phyloP scores from a whole-genome alignment of 129 eudicot genomes.

The Pulicaria dysenterica region DNA sequence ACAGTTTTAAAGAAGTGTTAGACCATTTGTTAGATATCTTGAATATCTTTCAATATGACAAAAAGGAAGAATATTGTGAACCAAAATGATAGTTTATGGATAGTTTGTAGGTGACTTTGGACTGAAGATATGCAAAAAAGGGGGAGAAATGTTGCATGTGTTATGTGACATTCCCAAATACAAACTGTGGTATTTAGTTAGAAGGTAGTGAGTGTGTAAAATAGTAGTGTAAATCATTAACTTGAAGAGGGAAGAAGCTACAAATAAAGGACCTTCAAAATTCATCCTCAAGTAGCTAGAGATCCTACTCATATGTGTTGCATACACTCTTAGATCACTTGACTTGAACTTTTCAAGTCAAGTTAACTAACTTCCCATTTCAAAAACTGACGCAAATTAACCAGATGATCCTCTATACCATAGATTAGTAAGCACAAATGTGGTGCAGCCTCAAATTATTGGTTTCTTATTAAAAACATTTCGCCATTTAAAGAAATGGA shows the following conservation, averaged over 20 bases:
- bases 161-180: neutral
- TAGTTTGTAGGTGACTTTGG: neutral
- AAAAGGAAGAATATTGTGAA: neutral
- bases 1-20: neutral
- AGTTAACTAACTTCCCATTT: no score
- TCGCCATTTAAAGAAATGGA: neutral
- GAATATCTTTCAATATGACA: no score
- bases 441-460: neutral
- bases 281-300: no score
- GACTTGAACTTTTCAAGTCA: no score
- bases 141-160: neutral
- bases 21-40: no score
- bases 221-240: no score
- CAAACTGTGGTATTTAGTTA: neutral
- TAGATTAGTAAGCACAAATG: neutral
- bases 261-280: no score
- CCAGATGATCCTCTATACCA: neutral
- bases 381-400: no score
- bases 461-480: slow-evolving; percentile 4
- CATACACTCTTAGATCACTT: no score
- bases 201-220: neutral
- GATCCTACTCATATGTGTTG: no score
- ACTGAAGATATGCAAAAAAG: neutral
- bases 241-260: no score
- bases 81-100: neutral